Evolutionary conservation across 2,329 filamentous ascomycete genomes (phyloP), one percentile per base, ranked within the genome.

Genomic region (Penicillium sp.): DNA sequence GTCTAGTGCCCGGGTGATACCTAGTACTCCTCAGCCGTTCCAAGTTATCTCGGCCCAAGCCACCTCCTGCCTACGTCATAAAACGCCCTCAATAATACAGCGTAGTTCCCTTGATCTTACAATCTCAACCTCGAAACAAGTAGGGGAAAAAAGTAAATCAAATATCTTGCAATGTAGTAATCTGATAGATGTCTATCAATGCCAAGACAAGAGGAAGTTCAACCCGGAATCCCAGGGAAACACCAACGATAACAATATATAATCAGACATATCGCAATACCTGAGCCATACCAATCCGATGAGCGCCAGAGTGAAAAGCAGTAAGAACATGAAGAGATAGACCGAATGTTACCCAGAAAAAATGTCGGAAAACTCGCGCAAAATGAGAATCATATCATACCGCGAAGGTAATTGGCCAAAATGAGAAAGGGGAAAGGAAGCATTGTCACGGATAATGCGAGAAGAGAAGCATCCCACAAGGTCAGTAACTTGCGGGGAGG

Each of bases 241-340:
- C 21, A 40, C 31, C 27, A 54, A 11, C 44, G 47, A 47, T 21
- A 58, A 44, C 32, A 56, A 49, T 61, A 49, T 43, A 54, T 54
- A 45, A 52, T 50, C 47, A 49, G 31, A 49, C 32, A 62, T 49
- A 43, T 56, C 39, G 48, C 36, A 55, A 38, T 54, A 57, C 48
- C 55, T 36, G 29, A 52, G 52, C 38, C 42, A 38, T 49, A 55
- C 53, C 51, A 42, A 45, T 55, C 60, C 59, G 49, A 56, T 46
- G 49, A 59, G 63, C 62, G 63, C 60, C 62, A 55, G 21, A 53
- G 39, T 58, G 39, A 38, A 32, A 56, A 43, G n/a, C 27, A 57
- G 46, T 29, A 51, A 52, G 27, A 36, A 54, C 10, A 50, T 34
- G 27, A 49, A 39, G 31, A 55, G 42, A 43, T 38, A 54, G 42